Conservation (phyloP, 2,329 filamentous ascomycete genomes). For the Claviceps monticola region DNA sequence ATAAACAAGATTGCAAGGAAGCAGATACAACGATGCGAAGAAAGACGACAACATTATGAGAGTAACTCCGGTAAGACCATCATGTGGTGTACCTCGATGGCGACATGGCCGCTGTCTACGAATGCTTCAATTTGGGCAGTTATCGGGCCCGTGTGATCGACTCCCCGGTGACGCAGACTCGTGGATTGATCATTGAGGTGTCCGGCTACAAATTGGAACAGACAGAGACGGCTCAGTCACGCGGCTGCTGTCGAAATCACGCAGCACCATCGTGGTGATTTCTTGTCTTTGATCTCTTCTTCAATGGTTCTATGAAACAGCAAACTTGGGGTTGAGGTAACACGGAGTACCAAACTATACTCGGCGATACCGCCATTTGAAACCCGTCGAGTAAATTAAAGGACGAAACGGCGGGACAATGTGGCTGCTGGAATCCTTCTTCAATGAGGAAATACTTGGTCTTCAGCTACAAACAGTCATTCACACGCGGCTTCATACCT, state of each 20-base stretch:
- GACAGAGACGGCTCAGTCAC: neutral
- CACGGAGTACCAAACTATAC: neutral
- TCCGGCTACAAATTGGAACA: neutral
- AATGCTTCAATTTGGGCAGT: neutral
- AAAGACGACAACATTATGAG: neutral
- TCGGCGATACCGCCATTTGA: neutral
- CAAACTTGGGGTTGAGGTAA: neutral
- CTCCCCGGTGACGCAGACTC: neutral
- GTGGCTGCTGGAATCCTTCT: neutral
- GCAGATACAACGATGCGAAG: neutral
- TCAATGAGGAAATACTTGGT: too few relatives aligned
- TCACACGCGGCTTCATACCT: neutral
- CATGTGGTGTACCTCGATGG: slow-evolving; percentile 3
- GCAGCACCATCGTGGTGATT: neutral
- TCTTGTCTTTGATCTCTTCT: neutral
- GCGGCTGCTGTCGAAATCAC: neutral
- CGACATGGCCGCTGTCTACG: neutral
- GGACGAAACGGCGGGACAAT: neutral
- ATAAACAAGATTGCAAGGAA: too few relatives aligned
- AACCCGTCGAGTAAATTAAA: neutral
- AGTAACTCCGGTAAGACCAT: slow-evolving; percentile 1
- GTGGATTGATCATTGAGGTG: neutral
- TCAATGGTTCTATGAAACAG: neutral
- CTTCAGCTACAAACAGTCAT: too few relatives aligned
- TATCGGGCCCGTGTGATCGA: slow-evolving; percentile 1